Evolutionary conservation across 2,329 filamentous ascomycete species (phyloP).

Genomic region (Colletotrichum cereale): DNA sequence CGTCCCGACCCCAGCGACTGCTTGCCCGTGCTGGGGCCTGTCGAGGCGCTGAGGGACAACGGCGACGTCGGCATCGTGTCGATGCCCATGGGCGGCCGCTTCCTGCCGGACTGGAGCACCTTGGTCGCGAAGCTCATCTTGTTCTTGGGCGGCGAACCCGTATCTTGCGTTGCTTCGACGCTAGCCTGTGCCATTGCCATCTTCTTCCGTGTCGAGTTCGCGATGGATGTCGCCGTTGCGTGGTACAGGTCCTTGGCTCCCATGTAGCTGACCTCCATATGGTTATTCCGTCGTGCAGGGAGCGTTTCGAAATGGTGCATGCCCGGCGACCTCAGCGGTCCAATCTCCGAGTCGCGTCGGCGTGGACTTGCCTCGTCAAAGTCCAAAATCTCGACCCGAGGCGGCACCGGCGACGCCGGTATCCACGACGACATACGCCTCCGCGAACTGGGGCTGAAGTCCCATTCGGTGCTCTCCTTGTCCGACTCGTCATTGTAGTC

Average conservation of each 20-base stretch:
- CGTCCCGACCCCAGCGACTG: neutral
- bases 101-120: constrained; percentile 36
- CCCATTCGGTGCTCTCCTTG: constrained; percentile 30
- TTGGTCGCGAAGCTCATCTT: constrained; percentile 37
- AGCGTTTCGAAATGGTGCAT: constrained; percentile 42
- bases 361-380: constrained; percentile 34
- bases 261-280: constrained; percentile 39
- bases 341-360: constrained; percentile 38
- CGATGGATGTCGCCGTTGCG: constrained; percentile 43
- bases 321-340: constrained; percentile 31
- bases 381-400: constrained; percentile 27
- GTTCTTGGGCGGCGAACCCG: constrained; percentile 13
- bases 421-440: constrained; percentile 34
- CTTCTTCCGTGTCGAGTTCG: constrained; percentile 30
- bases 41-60: neutral
- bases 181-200: constrained; percentile 5
- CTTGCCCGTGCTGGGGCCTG: constrained; percentile 3
- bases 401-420: constrained; percentile 37
- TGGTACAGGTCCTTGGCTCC: constrained; percentile 45
- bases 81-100: constrained; percentile 35
- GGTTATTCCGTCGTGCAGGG: constrained; percentile 38
- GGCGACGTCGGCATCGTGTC: constrained; percentile 12
- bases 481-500: constrained; percentile 35
- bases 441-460: constrained; percentile 31
- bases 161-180: constrained; percentile 15